Percentiles rank a stretch among this genome's conserved stretches.
Conservation (phyloP, 169 alveolate species). For the Cryptosporidium sp. region DNA sequence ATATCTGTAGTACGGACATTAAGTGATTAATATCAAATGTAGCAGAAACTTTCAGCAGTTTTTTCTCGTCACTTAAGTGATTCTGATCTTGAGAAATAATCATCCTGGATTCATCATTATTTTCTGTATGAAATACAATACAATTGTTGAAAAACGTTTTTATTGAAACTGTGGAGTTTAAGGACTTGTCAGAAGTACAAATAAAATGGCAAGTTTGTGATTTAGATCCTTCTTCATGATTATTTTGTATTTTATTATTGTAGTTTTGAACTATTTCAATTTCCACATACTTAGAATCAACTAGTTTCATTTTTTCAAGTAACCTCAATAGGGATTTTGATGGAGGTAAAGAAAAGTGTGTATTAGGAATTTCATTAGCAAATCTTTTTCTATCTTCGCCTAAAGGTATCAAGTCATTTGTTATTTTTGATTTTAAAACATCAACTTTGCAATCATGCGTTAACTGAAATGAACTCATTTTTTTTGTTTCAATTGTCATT, state of each 20-base stretch:
- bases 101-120: slow-evolving; percentile 1
- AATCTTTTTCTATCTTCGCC: slow-evolving; percentile 27
- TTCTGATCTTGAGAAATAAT: slow-evolving; percentile 11
- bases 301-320: slow-evolving; percentile 69
- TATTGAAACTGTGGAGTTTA: slow-evolving; percentile 46
- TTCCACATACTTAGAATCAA: slow-evolving; percentile 43
- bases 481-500: slow-evolving; percentile 64
- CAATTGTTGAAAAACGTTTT: slow-evolving; percentile 60
- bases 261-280: slow-evolving; percentile 38
- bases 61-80: neutral
- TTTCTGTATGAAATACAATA: slow-evolving; percentile 31
- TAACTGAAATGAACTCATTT: slow-evolving; percentile 58
- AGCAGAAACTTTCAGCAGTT: slow-evolving; percentile 19
- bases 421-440: slow-evolving; percentile 47
- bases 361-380: slow-evolving; percentile 28
- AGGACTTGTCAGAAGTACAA: slow-evolving; percentile 45
- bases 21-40: slow-evolving; percentile 58
- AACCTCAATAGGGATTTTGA: slow-evolving; percentile 34
- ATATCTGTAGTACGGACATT: slow-evolving; percentile 37
- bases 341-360: slow-evolving; percentile 60
- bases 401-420: slow-evolving; percentile 36
- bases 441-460: slow-evolving; percentile 61
- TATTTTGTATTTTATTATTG: neutral
- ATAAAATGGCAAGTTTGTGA: slow-evolving; percentile 37
- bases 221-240: neutral